These are phyloP conservation scores for Hericium coralloides DNA, from an alignment of 768 basidiomycete genomes.

Conservation along the genomic window DNA sequence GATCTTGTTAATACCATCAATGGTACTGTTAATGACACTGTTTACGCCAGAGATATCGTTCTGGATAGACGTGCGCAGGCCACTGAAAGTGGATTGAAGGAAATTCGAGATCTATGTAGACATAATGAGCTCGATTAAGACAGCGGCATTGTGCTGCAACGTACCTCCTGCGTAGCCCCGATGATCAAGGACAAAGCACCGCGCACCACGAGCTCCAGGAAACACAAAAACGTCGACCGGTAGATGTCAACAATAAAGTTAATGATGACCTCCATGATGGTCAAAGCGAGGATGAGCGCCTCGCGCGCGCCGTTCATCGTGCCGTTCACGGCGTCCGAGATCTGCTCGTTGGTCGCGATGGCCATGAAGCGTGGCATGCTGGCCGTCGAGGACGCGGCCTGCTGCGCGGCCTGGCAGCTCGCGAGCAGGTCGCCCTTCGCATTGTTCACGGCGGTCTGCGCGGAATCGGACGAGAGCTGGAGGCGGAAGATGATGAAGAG, in stretches of 20 bases:
- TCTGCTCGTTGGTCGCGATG: slow-evolving; percentile 71
- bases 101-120: slow-evolving; percentile 58
- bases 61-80: slow-evolving; percentile 64
- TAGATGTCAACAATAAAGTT: slow-evolving; percentile 91
- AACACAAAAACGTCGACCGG: slow-evolving; percentile 89
- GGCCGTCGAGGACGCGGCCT: slow-evolving; percentile 71
- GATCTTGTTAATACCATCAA: slow-evolving; percentile 64
- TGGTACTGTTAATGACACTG: slow-evolving; percentile 51
- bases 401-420: slow-evolving; percentile 79
- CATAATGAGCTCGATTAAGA: background rate
- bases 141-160: slow-evolving; percentile 15
- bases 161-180: slow-evolving; percentile 73
- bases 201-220: slow-evolving; percentile 80
- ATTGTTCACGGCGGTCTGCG: slow-evolving; percentile 55
- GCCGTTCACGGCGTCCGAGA: slow-evolving; percentile 70
- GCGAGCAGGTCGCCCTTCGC: slow-evolving; percentile 73
- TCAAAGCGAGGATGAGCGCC: slow-evolving; percentile 65
- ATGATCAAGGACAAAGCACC: slow-evolving; percentile 78
- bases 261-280: slow-evolving; percentile 78
- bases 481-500: slow-evolving; percentile 83
- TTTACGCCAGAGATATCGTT: slow-evolving; percentile 62
- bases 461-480: slow-evolving; percentile 59
- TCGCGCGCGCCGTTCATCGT: slow-evolving; percentile 69
- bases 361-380: slow-evolving; percentile 89
- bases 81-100: slow-evolving; percentile 47